phyloP scores from a whole-genome alignment of 179 eudicot species.

The Sideroxylon spinosum region DNA sequence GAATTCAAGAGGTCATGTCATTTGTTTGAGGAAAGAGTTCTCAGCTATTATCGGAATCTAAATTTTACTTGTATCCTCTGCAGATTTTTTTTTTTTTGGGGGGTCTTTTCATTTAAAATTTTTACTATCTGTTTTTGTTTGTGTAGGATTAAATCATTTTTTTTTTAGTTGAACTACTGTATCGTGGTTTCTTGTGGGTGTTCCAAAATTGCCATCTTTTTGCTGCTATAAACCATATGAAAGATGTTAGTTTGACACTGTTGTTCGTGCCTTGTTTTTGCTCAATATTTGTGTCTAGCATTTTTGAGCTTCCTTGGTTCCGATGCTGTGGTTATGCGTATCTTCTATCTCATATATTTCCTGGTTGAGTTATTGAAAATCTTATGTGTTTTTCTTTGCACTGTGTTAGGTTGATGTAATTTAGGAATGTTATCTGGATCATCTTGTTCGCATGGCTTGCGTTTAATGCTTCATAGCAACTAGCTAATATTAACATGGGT shows the following conservation, averaged over 20 bases:
- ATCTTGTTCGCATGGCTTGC: slow-evolving; percentile 4
- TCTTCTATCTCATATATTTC: not conserved
- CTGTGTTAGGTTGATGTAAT: not conserved
- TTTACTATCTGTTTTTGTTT: not conserved
- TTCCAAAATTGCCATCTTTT: too few species aligned
- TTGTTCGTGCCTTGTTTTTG: too few species aligned
- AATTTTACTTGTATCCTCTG: not conserved
- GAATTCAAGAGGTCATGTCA: too few species aligned
- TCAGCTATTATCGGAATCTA: too few species aligned
- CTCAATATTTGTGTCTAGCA: not conserved
- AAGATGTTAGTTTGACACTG: too few species aligned
- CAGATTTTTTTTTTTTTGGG: not conserved
- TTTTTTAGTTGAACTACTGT: not conserved
- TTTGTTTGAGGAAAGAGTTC: too few species aligned
- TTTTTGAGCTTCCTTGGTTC: not conserved
- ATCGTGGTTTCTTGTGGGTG: not conserved
- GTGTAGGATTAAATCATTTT: not conserved
- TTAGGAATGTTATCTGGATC: not conserved
- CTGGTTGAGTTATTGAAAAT: not conserved
- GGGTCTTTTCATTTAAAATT: not conserved
- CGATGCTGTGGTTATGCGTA: not conserved
- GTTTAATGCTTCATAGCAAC: slow-evolving; percentile 1
- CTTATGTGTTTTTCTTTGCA: not conserved
- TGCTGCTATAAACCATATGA: too few species aligned
- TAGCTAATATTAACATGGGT: not conserved